phyloP scores from a whole-genome alignment of 192 early-diverging fungal species.

The Entomortierella lignicola region DNA sequence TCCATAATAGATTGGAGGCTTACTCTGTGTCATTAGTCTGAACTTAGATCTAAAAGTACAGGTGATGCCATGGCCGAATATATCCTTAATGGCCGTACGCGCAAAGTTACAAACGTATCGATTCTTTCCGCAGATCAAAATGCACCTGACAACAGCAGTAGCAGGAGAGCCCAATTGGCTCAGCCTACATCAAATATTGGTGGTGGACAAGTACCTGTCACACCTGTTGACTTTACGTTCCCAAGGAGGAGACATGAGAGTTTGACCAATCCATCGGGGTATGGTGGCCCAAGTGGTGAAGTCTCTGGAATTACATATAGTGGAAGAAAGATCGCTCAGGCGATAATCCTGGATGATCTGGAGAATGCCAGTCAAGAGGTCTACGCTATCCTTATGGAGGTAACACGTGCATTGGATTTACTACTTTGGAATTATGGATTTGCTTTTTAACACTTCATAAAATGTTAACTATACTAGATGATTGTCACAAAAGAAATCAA shows the following conservation, averaged over 20 bases:
- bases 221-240: slow-evolving; percentile 55
- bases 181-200: slow-evolving; percentile 9
- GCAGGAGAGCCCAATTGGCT: slow-evolving; percentile 4
- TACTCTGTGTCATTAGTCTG: slow-evolving; percentile 9
- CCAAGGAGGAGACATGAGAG: slow-evolving; percentile 52
- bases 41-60: slow-evolving; percentile 23
- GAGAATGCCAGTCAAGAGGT: slow-evolving; percentile 51
- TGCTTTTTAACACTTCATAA: too few species aligned
- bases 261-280: slow-evolving; percentile 18
- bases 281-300: slow-evolving; percentile 18
- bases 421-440: too few species aligned
- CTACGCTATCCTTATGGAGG: slow-evolving; percentile 51
- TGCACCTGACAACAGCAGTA: slow-evolving; percentile 4
- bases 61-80: slow-evolving; percentile 27
- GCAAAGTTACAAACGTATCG: slow-evolving; percentile 2
- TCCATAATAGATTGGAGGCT: neutral
- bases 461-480: slow-evolving; percentile 21
- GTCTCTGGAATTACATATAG: slow-evolving; percentile 36
- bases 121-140: neutral
- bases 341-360: slow-evolving; percentile 56
- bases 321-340: slow-evolving; percentile 45
- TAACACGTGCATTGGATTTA: slow-evolving; percentile 19
- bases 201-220: slow-evolving; percentile 24
- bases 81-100: slow-evolving; percentile 11
- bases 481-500: slow-evolving; percentile 53